A percentile compares a stretch with the other conserved stretches of the same genome.
phyloP scores from a whole-genome alignment of 345 rosid genomes.

The Salix suchowensis region DNA sequence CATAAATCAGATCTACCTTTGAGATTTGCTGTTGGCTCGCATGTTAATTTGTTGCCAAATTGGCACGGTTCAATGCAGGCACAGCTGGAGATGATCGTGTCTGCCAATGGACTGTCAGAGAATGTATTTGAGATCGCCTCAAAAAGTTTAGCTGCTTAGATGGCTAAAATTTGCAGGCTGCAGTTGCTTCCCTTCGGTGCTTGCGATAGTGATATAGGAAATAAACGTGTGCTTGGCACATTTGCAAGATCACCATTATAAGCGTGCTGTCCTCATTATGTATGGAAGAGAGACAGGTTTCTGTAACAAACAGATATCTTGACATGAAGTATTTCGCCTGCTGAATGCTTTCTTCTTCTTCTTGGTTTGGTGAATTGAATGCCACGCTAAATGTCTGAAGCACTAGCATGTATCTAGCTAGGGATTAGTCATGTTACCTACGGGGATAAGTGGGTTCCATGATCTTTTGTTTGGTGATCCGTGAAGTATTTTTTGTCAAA shows the following conservation, averaged over 20 bases:
- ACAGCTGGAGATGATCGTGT: conserved; percentile 89
- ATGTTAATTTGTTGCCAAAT: background rate
- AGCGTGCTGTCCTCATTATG: background rate
- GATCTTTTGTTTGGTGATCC: too few species aligned
- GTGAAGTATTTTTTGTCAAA: too few species aligned
- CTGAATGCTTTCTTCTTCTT: background rate
- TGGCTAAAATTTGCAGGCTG: background rate
- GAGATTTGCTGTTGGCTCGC: background rate
- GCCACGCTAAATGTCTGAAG: background rate
- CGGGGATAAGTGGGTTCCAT: too few species aligned
- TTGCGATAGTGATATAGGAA: background rate
- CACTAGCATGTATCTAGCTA: background rate
- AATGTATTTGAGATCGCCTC: conserved; percentile 94
- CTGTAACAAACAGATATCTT: background rate
- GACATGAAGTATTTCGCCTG: background rate
- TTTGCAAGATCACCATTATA: background rate
- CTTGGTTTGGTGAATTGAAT: background rate
- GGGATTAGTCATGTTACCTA: background rate
- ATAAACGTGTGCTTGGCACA: background rate
- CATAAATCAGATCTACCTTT: background rate
- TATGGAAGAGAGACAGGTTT: background rate
- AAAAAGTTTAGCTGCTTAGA: conserved; percentile 74
- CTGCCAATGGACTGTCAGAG: conserved; percentile 86
- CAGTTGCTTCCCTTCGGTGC: background rate
- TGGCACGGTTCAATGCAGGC: conserved; percentile 45